These are phyloP conservation scores for Phytophthora idaei DNA, from an alignment of 352 stramenopile genomes.

Conservation along the genomic window DNA sequence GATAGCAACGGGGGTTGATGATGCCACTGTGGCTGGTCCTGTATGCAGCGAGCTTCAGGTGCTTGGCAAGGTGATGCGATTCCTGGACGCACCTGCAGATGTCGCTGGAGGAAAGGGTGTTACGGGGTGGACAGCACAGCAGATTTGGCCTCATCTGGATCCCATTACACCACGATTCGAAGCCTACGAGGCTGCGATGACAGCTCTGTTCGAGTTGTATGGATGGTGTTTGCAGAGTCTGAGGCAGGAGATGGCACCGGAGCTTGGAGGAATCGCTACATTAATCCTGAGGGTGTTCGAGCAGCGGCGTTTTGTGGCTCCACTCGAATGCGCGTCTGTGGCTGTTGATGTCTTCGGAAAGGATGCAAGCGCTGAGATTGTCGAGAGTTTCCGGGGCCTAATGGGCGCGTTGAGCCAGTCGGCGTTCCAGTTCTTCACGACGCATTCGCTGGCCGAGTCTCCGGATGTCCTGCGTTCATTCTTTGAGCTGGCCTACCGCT, in stretches of 20 bases:
- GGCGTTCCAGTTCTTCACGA: conserved; percentile 70
- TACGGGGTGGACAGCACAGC: conserved; percentile 52
- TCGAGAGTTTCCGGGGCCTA: conserved; percentile 59
- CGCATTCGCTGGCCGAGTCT: conserved; percentile 58
- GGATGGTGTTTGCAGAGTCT: conserved; percentile 77
- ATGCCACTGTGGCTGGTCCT: conserved; percentile 21
- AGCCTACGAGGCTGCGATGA: conserved; percentile 50
- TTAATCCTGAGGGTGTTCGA: conserved; percentile 71
- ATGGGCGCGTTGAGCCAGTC: conserved; percentile 66
- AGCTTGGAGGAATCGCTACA: conserved; percentile 55
- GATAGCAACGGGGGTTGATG: conserved; percentile 17
- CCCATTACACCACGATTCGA: conserved; percentile 49
- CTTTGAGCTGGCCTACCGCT: conserved; percentile 74
- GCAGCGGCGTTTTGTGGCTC: conserved; percentile 52
- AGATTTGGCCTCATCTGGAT: conserved; percentile 66
- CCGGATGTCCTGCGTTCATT: conserved; percentile 69
- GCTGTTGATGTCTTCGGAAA: conserved; percentile 76
- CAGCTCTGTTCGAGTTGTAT: conserved; percentile 69
- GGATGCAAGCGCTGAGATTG: conserved; percentile 41
- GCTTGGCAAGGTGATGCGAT: conserved; percentile 67
- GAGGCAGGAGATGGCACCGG: conserved; percentile 54
- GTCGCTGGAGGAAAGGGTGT: conserved; percentile 52
- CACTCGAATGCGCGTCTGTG: conserved; percentile 70
- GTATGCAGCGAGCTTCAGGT: conserved; percentile 72
- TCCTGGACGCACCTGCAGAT: conserved; percentile 63